A percentile compares a stretch with the other conserved stretches of the same genome.
These are phyloP conservation scores for Ceratobasidium theobromae DNA, from an alignment of 1,284 basidiomycete species.

Conservation along the genomic window DNA sequence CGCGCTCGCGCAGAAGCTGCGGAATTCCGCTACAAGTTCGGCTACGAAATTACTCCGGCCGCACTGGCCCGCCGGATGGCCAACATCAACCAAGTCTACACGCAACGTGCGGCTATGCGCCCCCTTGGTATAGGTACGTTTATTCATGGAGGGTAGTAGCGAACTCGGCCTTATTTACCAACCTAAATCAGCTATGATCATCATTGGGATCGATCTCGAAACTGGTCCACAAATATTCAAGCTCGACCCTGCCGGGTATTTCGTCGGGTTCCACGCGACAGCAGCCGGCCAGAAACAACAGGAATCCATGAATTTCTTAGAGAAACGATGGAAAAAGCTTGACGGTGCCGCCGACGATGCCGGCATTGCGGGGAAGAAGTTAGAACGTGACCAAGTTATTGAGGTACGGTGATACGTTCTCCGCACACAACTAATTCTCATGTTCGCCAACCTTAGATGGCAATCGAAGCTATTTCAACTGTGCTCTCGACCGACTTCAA, in stretches of 20 bases:
- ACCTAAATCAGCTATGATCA: conserved; percentile 76
- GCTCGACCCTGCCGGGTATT: conserved; percentile 98
- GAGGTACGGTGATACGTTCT: conserved; percentile 58
- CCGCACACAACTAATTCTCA: conserved; percentile 3
- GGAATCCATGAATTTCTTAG: conserved; percentile 97
- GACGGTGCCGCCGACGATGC: conserved; percentile 78
- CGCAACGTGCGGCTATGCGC: conserved; percentile 95
- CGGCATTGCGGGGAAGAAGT: conserved; percentile 62
- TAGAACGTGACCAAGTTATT: conserved; percentile 71
- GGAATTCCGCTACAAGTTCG: conserved; percentile 95
- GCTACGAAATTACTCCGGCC: conserved; percentile 97
- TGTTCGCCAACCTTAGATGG: conserved; percentile 60
- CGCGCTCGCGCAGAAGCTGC: conserved; percentile 91
- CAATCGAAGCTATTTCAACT: conserved; percentile 91
- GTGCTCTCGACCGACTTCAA: conserved; percentile 97
- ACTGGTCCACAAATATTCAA: conserved; percentile 94
- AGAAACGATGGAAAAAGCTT: conserved; percentile 98
- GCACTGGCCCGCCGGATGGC: conserved; percentile 91
- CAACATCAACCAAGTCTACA: conserved; percentile 99
- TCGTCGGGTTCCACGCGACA: conserved; percentile 97
- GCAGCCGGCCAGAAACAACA: conserved; percentile 97
- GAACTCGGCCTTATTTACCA: conserved; percentile 10
- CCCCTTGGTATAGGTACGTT: conserved; percentile 89
- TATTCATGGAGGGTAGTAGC: neutral
- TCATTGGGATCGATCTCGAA: conserved; percentile 92